Evolutionary conservation across 805 yeast genomes (phyloP), one percentile per base, ranked within the genome.

Genomic region (Wickerhamiella lipophila): DNA sequence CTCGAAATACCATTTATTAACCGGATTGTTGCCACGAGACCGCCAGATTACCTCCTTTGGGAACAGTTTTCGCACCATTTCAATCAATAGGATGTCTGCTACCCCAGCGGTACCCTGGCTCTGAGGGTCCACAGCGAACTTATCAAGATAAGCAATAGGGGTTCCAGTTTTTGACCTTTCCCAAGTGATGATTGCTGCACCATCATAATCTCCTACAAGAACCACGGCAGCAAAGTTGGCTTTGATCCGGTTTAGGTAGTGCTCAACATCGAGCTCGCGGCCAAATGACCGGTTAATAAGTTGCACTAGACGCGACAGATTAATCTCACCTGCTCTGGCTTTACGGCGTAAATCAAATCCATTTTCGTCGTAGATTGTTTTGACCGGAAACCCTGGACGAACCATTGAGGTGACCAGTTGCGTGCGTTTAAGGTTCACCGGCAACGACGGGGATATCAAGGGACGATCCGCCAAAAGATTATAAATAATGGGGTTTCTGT

Each of bases 1-100:
- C 60, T 92, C 96, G 64, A 89, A 92, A 61, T 89, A 89, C 98
- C 98, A 92, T 60, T 87, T 87, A 68, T 92, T 92, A 6, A 92
- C 96, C 0, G 96, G 95, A 63, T 92, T 92, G 49, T 68, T 75
- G 50, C 74, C 74, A 42, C 95, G 69, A 1, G 97, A 89, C 58
- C 98, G 75, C 98, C 98, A 92, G 1, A 92, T 67, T 11, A 87
- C 63, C 60, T 86, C 92, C 13, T 72, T 65, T 0, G 85, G 83
- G 60, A 79, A 88, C 32, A 77, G 64, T 45, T 75, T 76, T 36
- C 70, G 69, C 8, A 77, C 67, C 70, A 92, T 77, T 6, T 83
- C 72, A 60, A 89, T 92, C 69, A 92, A 87, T 21, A 89, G 79
- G 19, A 92, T 77, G 61, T 92, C 98, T 0, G 98, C 96, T 12